Percentiles rank a stretch among this genome's conserved stretches.
Conservation (phyloP, 495 filamentous ascomycete genomes). For the Hyphodiscus hymeniophilus region DNA sequence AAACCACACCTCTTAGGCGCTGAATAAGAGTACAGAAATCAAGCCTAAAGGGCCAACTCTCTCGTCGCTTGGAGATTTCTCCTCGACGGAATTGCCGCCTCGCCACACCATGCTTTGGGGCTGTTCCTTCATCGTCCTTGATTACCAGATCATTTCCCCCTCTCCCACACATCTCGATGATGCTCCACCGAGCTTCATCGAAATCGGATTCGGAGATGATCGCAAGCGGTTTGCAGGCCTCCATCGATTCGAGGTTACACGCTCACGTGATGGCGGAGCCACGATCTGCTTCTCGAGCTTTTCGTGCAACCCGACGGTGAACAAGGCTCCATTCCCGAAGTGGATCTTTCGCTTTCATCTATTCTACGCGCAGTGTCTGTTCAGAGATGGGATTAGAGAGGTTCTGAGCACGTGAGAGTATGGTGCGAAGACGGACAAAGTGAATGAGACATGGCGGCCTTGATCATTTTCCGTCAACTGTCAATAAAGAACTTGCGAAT, state of each 20-base stretch:
- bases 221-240: conserved; percentile 4
- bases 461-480: too few relatives aligned
- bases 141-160: neutral
- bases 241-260: conserved; percentile 10
- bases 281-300: conserved; percentile 4
- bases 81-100: neutral
- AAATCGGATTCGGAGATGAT: conserved; percentile 10
- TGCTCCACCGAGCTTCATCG: conserved; percentile 9
- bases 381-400: conserved; percentile 14
- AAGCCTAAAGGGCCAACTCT: neutral
- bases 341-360: conserved; percentile 12
- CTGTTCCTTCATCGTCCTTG: conserved; percentile 15
- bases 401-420: conserved; percentile 7
- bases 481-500: too few relatives aligned
- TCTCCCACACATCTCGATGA: too few relatives aligned
- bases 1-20: too few relatives aligned
- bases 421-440: too few relatives aligned
- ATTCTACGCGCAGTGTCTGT: conserved; percentile 12
- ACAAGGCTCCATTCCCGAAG: neutral
- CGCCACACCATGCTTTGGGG: conserved; percentile 7
- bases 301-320: conserved; percentile 1
- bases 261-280: neutral
- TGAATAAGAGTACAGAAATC: neutral
- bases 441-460: too few relatives aligned
- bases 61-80: neutral